These are phyloP conservation scores for Cokeromyces recurvatus DNA, from an alignment of 371 early-diverging fungal genomes.

Conservation along the genomic window DNA sequence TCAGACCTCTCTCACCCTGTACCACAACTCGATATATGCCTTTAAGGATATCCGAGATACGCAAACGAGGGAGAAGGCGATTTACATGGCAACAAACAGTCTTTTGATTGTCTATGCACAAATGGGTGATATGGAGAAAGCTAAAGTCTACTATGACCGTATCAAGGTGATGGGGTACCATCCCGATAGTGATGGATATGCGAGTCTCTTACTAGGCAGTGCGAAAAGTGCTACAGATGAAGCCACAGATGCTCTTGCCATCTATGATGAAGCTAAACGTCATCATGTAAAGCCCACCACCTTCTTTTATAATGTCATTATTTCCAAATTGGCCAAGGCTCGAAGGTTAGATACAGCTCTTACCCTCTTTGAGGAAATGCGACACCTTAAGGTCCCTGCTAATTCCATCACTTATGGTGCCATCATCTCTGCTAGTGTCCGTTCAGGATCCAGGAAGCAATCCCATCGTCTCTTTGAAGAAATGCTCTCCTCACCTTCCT, in stretches of 20 bases:
- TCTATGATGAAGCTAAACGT: constrained; percentile 59
- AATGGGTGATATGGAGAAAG: constrained; percentile 47
- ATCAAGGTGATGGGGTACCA: constrained; percentile 42
- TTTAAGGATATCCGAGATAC: constrained; percentile 70
- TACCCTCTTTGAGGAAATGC: constrained; percentile 60
- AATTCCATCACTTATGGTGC: constrained; percentile 63
- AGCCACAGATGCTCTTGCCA: constrained; percentile 48
- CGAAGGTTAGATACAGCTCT: constrained; percentile 57
- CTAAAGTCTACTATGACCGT: constrained; percentile 52
- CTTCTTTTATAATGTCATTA: constrained; percentile 64
- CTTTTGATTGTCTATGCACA: constrained; percentile 57
- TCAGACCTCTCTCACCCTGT: constrained; percentile 21
- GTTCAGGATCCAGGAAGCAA: constrained; percentile 53
- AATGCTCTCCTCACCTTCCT: constrained; percentile 47
- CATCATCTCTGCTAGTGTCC: constrained; percentile 59
- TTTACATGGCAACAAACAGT: constrained; percentile 43
- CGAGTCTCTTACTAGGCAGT: constrained; percentile 41
- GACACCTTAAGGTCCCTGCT: constrained; percentile 38
- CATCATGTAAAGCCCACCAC: constrained; percentile 56
- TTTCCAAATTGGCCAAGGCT: constrained; percentile 60
- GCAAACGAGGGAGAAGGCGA: constrained; percentile 19
- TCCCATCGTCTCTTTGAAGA: constrained; percentile 49
- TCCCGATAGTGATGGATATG: constrained; percentile 51
- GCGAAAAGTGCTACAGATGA: constrained; percentile 52
- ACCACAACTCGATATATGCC: constrained; percentile 54